Evolutionary conservation across 441 rosid species (phyloP).

Genomic region (Populus hybrid): DNA sequence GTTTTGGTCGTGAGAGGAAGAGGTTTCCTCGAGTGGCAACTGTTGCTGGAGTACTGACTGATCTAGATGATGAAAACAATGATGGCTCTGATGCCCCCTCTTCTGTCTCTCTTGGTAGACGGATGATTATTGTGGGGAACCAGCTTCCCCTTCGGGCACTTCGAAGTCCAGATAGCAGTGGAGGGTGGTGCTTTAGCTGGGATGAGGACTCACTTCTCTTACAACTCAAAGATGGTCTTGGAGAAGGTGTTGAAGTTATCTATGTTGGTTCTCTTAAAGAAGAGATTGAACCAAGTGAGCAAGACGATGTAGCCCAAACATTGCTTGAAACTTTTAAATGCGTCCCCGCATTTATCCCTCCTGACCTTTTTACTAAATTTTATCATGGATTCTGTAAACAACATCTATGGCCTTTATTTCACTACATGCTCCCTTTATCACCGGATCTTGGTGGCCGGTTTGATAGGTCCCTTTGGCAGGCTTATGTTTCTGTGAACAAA

Average conservation of each 20-base stretch:
- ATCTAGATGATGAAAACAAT: constrained; percentile 71
- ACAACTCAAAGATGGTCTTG: constrained; percentile 87
- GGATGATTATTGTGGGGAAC: constrained; percentile 82
- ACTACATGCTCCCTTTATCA: constrained; percentile 87
- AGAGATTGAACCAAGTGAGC: constrained; percentile 48
- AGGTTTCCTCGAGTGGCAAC: constrained; percentile 77
- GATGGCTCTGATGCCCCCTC: constrained; percentile 83
- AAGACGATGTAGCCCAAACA: constrained; percentile 81
- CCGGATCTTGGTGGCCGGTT: constrained; percentile 85
- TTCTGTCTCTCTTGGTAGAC: constrained; percentile 50
- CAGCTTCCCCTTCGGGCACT: constrained; percentile 78
- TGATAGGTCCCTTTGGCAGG: constrained; percentile 82
- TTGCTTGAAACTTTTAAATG: constrained; percentile 82
- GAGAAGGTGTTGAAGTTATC: constrained; percentile 73
- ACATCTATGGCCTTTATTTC: constrained; percentile 84
- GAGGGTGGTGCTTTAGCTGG: constrained; percentile 65
- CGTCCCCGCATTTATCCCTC: constrained; percentile 78
- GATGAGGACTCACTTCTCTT: constrained; percentile 84
- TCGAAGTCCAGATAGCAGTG: constrained; percentile 36
- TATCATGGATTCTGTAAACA: constrained; percentile 93
- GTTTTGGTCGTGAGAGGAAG: constrained; percentile 54
- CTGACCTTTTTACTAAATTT: constrained; percentile 62
- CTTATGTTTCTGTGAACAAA: constrained; percentile 85
- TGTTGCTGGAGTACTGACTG: constrained; percentile 64
- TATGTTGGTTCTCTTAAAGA: constrained; percentile 82